phyloP scores from a whole-genome alignment of 2,329 filamentous ascomycete genomes.

The Alternaria ethzedia region DNA sequence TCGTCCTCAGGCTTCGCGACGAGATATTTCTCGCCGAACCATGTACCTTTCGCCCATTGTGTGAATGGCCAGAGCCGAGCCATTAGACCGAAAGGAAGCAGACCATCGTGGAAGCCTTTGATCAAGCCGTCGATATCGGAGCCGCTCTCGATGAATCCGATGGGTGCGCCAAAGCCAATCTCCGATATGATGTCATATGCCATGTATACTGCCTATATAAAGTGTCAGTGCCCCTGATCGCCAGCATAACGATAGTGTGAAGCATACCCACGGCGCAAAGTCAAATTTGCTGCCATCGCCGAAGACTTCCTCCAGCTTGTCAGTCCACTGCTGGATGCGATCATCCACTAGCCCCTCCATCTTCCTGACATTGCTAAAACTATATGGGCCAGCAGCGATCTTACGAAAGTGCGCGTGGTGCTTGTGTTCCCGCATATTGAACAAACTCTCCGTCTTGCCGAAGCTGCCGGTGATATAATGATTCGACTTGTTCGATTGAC shows the following conservation, averaged over 20 bases:
- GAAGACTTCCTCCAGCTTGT: constrained; percentile 56
- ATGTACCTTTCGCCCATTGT: constrained; percentile 62
- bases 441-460: constrained; percentile 61
- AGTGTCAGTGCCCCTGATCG: background rate
- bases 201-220: constrained; percentile 47
- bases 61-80: constrained; percentile 61
- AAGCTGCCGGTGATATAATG: constrained; percentile 66
- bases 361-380: constrained; percentile 63
- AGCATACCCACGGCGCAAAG: constrained; percentile 58
- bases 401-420: constrained; percentile 62
- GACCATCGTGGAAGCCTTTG: constrained; percentile 60
- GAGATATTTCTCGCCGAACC: constrained; percentile 56
- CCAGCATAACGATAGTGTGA: background rate
- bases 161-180: constrained; percentile 62
- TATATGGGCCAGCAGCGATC: constrained; percentile 62
- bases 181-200: constrained; percentile 66
- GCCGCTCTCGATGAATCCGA: constrained; percentile 62
- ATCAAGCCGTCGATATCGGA: constrained; percentile 62
- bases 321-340: constrained; percentile 59
- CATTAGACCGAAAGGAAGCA: constrained; percentile 60
- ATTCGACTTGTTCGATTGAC: constrained; percentile 63
- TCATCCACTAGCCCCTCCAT: constrained; percentile 65
- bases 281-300: constrained; percentile 57
- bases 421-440: constrained; percentile 63
- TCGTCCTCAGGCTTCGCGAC: constrained; percentile 61